phyloP scores from a whole-genome alignment of 2,329 filamentous ascomycete species.

The Epichloe typhina region DNA sequence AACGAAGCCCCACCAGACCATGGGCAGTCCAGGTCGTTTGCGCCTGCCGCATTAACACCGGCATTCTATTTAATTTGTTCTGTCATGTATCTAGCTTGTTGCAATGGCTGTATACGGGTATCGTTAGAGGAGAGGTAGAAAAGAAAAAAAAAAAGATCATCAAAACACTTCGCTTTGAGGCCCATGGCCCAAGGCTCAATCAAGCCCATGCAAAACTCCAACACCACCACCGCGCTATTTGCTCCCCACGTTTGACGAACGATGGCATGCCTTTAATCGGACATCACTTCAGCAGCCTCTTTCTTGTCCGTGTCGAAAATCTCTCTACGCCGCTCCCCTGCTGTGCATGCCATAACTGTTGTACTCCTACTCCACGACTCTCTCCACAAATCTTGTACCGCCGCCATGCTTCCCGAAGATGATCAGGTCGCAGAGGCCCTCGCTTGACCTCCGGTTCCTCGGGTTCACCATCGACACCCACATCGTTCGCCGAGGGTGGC shows the following conservation, averaged over 20 bases:
- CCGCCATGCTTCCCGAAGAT: slow-evolving; percentile 59
- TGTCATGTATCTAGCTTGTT: background rate
- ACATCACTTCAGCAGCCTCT: slow-evolving; percentile 37
- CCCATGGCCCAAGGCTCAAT: background rate
- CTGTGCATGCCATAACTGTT: slow-evolving; percentile 48
- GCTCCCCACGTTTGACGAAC: no score
- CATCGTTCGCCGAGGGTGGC: slow-evolving; percentile 21
- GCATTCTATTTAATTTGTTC: background rate
- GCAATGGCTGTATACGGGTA: slow-evolving; percentile 1
- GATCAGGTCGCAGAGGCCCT: slow-evolving; percentile 57
- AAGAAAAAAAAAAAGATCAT: background rate
- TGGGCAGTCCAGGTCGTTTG: no score
- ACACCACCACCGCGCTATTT: background rate
- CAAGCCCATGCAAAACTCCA: background rate
- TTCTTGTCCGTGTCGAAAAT: slow-evolving; percentile 40
- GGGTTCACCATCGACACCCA: slow-evolving; percentile 19
- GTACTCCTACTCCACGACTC: slow-evolving; percentile 47
- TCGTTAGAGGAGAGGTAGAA: background rate
- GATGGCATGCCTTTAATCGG: background rate
- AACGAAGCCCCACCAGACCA: no score
- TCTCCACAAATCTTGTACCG: slow-evolving; percentile 52
- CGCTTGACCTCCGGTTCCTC: slow-evolving; percentile 18
- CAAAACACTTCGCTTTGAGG: background rate
- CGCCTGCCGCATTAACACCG: no score
- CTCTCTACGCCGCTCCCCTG: slow-evolving; percentile 46